Conservation (phyloP, 2,329 filamentous ascomycete genomes). For the Sporothrix brunneoviolacea region DNA sequence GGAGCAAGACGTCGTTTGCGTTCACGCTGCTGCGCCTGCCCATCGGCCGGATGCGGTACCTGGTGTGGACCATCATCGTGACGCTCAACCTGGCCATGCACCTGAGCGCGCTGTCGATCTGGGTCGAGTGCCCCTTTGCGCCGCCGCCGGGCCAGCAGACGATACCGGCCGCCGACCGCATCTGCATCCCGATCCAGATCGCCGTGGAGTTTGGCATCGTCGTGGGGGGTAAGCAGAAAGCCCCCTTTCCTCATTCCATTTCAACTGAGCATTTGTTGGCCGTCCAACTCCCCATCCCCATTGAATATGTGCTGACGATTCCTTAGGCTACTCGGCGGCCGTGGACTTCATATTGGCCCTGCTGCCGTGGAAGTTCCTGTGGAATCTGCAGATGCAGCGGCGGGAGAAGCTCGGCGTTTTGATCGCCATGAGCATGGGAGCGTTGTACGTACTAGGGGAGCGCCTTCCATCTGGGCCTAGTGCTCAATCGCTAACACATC, state of each 20-base stretch:
- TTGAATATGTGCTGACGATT: too few relatives aligned
- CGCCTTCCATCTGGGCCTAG: too few relatives aligned
- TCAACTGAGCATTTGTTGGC: too few relatives aligned
- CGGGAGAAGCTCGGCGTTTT: constrained; percentile 26
- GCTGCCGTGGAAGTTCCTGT: constrained; percentile 26
- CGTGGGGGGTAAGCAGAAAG: constrained; percentile 18
- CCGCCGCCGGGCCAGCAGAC: not conserved
- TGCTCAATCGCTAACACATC: too few relatives aligned
- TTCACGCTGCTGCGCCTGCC: constrained; percentile 29
- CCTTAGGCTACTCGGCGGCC: constrained; percentile 20
- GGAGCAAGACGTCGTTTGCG: constrained; percentile 31
- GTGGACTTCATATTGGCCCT: constrained; percentile 24
- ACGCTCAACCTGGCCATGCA: constrained; percentile 27
- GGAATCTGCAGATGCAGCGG: constrained; percentile 24
- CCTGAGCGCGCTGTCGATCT: constrained; percentile 17
- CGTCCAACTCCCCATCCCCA: not conserved
- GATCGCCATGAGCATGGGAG: constrained; percentile 27
- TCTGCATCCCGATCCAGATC: constrained; percentile 19
- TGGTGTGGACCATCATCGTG: constrained; percentile 27
- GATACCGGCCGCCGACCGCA: not conserved
- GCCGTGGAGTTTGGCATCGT: constrained; percentile 21
- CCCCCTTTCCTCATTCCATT: not conserved
- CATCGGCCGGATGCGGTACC: constrained; percentile 14
- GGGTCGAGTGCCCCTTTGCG: constrained; percentile 12
- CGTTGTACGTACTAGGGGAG: too few relatives aligned